Evolutionary conservation across 1,284 basidiomycete species (phyloP).

Genomic region (Cryptococcus amylolentus): DNA sequence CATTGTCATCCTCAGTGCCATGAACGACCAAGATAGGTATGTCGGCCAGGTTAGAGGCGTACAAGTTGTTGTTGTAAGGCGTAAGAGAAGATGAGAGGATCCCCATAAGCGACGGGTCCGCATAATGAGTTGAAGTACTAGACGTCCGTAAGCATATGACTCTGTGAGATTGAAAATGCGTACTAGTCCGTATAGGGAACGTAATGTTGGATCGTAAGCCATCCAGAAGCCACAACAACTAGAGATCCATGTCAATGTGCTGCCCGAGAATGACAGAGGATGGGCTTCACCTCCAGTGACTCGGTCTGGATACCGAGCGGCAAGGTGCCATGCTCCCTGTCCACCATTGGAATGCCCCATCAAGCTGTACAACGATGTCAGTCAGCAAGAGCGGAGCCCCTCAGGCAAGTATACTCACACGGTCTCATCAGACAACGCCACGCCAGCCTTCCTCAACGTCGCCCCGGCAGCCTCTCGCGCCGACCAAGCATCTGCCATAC

Average conservation of each 20-base stretch:
- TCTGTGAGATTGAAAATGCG: constrained; percentile 3
- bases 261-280: neutral
- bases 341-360: constrained; percentile 91
- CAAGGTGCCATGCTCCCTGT: constrained; percentile 79
- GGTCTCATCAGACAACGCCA: constrained; percentile 20
- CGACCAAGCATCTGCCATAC: constrained; percentile 39
- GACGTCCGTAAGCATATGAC: neutral
- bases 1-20: constrained; percentile 57
- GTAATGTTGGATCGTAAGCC: constrained; percentile 80
- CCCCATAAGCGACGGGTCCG: constrained; percentile 68
- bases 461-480: constrained; percentile 28
- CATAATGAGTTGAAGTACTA: constrained; percentile 57
- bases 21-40: constrained; percentile 70
- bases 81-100: constrained; percentile 69
- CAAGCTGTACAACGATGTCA: constrained; percentile 35
- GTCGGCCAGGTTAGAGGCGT: constrained; percentile 67
- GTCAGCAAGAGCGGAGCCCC: neutral
- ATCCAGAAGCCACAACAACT: constrained; percentile 71
- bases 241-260: constrained; percentile 6
- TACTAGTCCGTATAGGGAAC: constrained; percentile 65
- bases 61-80: constrained; percentile 81
- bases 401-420: constrained; percentile 11
- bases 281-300: constrained; percentile 54
- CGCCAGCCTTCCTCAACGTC: constrained; percentile 9
- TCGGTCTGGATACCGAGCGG: constrained; percentile 70